Conservation (phyloP, 371 early-diverging fungal species). For the Umbelopsis sp. region DNA sequence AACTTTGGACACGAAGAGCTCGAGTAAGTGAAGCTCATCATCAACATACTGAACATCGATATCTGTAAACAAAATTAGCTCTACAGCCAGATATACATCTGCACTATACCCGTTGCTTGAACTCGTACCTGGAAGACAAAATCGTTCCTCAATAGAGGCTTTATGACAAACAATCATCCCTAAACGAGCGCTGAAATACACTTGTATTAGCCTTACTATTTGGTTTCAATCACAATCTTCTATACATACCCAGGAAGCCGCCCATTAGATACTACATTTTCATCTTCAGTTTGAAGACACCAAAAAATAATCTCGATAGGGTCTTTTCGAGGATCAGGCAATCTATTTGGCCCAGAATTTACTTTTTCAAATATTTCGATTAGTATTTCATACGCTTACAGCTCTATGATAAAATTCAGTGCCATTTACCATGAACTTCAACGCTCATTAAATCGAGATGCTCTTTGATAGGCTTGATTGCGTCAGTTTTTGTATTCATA, state of each 20-base stretch:
- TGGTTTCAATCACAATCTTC: neutral
- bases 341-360: slow-evolving; percentile 45
- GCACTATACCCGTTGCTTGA: neutral
- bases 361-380: slow-evolving; percentile 23
- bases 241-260: slow-evolving; percentile 39
- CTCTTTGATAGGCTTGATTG: slow-evolving; percentile 25
- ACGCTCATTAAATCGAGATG: slow-evolving; percentile 47
- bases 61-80: slow-evolving; percentile 10
- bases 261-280: slow-evolving; percentile 43
- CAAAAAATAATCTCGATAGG: slow-evolving; percentile 59
- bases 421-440: slow-evolving; percentile 42
- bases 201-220: neutral
- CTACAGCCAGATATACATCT: neutral
- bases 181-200: neutral
- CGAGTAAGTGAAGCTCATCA: slow-evolving; percentile 59
- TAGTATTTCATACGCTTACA: neutral
- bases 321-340: slow-evolving; percentile 66
- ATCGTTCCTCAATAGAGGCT: neutral
- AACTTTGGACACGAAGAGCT: slow-evolving; percentile 50
- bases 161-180: slow-evolving; percentile 11
- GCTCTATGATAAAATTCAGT: neutral
- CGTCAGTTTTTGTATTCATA: slow-evolving; percentile 46
- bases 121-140: slow-evolving; percentile 10
- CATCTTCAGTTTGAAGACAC: slow-evolving; percentile 56
- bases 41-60: slow-evolving; percentile 39